phyloP scores from a whole-genome alignment of 163 green algal species.

The Trebouxia gelatinosa region DNA sequence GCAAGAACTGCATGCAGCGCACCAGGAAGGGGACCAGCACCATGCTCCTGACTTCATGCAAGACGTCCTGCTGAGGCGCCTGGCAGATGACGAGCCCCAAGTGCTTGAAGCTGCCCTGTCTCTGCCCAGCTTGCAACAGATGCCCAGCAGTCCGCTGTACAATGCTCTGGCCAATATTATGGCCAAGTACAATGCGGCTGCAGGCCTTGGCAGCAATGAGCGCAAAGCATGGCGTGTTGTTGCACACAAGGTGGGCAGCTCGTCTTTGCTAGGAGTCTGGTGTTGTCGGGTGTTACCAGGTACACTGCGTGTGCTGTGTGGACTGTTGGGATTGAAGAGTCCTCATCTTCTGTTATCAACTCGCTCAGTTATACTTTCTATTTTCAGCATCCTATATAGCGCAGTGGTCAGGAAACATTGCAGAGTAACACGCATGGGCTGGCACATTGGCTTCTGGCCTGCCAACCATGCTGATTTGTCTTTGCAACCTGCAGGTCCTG shows the following conservation, averaged over 20 bases:
- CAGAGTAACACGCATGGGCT: too few relatives aligned
- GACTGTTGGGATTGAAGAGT: too few relatives aligned
- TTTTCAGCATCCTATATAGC: too few relatives aligned
- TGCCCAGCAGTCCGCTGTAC: constrained; percentile 34
- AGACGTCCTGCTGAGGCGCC: constrained; percentile 38
- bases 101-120: constrained; percentile 41
- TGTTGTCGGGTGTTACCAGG: too few relatives aligned
- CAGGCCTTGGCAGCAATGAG: not conserved
- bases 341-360: too few relatives aligned
- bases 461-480: too few relatives aligned
- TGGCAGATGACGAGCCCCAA: constrained; percentile 45
- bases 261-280: too few relatives aligned
- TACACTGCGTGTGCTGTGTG: too few relatives aligned
- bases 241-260: not conserved
- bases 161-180: not conserved
- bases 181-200: not conserved
- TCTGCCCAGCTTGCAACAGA: constrained; percentile 6
- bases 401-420: too few relatives aligned
- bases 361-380: too few relatives aligned
- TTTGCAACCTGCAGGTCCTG: not conserved
- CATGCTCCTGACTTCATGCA: not conserved
- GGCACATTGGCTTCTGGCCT: too few relatives aligned
- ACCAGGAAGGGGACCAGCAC: not conserved
- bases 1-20: constrained; percentile 47
- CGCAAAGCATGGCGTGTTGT: constrained; percentile 1